Conservation (phyloP, 225 moss, liverwort and hornwort species). For the Physcomitrium patens region DNA sequence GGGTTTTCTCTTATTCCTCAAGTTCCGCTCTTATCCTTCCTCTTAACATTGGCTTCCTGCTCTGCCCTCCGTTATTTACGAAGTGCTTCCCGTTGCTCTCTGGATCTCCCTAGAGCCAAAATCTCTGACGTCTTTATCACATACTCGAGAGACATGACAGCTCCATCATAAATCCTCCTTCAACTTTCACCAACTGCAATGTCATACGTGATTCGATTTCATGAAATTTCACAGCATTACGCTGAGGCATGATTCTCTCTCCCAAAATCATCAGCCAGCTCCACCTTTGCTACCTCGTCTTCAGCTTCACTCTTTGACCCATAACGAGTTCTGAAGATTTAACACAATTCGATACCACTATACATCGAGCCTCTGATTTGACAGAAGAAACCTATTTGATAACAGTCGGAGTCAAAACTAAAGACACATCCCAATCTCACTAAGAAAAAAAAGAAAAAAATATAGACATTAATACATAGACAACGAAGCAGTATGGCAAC, state of each 20-base stretch:
- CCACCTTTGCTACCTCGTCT: conserved; percentile 85
- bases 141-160: conserved; percentile 93
- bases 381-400: background rate
- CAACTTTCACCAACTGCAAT: conserved; percentile 94
- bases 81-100: conserved; percentile 83
- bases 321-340: conserved; percentile 69
- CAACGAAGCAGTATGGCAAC: conserved; percentile 14
- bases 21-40: conserved; percentile 65
- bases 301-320: conserved; percentile 98
- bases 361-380: background rate
- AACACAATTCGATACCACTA: background rate
- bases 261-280: conserved; percentile 82
- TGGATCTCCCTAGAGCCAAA: conserved; percentile 64
- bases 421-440: too few species aligned
- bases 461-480: background rate
- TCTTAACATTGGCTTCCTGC: conserved; percentile 91
- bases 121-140: conserved; percentile 90
- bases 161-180: conserved; percentile 93
- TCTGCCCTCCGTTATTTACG: conserved; percentile 93
- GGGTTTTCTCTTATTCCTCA: conserved; percentile 51
- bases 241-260: conserved; percentile 93
- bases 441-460: background rate
- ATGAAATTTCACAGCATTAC: conserved; percentile 90
- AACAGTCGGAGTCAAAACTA: background rate
- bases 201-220: conserved; percentile 94